Evolutionary conservation across 345 rosid genomes (phyloP), one percentile per base, ranked within the genome.

Genomic region (Salix udensis): DNA sequence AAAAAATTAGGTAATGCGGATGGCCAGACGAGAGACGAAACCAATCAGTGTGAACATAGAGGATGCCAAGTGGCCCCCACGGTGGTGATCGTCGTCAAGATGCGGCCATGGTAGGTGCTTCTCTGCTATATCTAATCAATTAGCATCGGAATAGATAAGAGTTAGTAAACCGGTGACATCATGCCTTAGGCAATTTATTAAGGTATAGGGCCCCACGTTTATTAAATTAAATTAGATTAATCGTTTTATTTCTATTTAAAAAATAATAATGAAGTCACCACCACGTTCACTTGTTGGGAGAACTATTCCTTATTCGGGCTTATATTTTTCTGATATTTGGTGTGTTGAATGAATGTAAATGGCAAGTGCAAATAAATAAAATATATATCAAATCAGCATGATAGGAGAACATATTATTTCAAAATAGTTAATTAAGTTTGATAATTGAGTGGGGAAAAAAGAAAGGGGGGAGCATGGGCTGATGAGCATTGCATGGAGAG

Each of bases 151-250:
- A 18, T 62, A 23, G 60, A 77, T 42, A 72, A 58, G 71, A 50
- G 80, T 72, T 80, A 67, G 83, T 62, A 58, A 65, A 28, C 74
- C 53, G 76, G 67, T 79, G 87, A 74, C 81, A 79, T 81, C 85
- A 74, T 76, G 79, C 85, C 70, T 65, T 77, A 67, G 79, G 78
- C 81, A 74, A 79, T 19, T 74, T 62, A 82, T 74, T 15, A 31
- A 74, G 71, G 39, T 10, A 8, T 3, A 9, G n/a, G 62, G 62
- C 13, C 62, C 62, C 62, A 58, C 15, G 0, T 13, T 44, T 14
- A 46, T 46, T 46, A 14, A 3, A 44, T 44, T 2, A 44, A 31
- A 31, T 31, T 4, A 4, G 4, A n/a, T n/a, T n/a, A n/a, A n/a
- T 31, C 34, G 5, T 31, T 34, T 5, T 34, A 4, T 34, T 34